These are phyloP conservation scores for Aspergillus quadricinctus DNA, from an alignment of 2,329 filamentous ascomycete genomes.

Conservation along the genomic window DNA sequence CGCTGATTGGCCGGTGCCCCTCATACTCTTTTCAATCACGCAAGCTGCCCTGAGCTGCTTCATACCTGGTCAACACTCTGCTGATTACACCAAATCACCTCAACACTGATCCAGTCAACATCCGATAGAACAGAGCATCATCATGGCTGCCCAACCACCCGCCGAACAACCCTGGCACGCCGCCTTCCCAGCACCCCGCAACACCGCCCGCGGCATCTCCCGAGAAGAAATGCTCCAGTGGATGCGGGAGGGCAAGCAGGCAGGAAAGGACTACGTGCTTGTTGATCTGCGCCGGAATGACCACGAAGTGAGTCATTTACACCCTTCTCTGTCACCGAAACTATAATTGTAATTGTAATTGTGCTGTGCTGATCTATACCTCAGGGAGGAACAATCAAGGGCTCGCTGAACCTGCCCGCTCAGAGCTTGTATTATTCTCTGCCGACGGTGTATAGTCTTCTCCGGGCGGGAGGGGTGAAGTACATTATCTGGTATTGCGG, in stretches of 20 bases:
- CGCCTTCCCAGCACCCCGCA: slow-evolving; percentile 36
- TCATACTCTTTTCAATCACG: not conserved
- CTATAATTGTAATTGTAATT: too few species aligned
- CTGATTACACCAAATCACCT: not conserved
- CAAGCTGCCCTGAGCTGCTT: not conserved
- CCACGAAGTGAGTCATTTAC: slow-evolving; percentile 37
- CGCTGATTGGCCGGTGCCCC: not conserved
- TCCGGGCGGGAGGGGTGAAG: slow-evolving; percentile 26
- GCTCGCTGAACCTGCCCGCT: slow-evolving; percentile 48
- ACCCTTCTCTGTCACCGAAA: too few species aligned
- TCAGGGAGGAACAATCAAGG: slow-evolving; percentile 56
- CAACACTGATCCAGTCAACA: not conserved
- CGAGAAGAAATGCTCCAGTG: slow-evolving; percentile 35
- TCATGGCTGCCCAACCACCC: not conserved
- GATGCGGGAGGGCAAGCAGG: slow-evolving; percentile 26
- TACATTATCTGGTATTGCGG: slow-evolving; percentile 41
- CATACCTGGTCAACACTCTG: not conserved
- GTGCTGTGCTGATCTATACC: not conserved
- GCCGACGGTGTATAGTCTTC: slow-evolving; percentile 32
- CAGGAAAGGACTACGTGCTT: slow-evolving; percentile 36
- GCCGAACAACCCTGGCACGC: slow-evolving; percentile 35
- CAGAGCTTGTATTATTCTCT: slow-evolving; percentile 38
- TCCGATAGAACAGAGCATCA: not conserved
- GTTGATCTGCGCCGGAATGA: slow-evolving; percentile 47
- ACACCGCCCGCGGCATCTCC: slow-evolving; percentile 23